A percentile compares a stretch with the other conserved stretches of the same genome.
phyloP scores from a whole-genome alignment of 1,284 basidiomycete genomes.

The Blastosporella zonata region DNA sequence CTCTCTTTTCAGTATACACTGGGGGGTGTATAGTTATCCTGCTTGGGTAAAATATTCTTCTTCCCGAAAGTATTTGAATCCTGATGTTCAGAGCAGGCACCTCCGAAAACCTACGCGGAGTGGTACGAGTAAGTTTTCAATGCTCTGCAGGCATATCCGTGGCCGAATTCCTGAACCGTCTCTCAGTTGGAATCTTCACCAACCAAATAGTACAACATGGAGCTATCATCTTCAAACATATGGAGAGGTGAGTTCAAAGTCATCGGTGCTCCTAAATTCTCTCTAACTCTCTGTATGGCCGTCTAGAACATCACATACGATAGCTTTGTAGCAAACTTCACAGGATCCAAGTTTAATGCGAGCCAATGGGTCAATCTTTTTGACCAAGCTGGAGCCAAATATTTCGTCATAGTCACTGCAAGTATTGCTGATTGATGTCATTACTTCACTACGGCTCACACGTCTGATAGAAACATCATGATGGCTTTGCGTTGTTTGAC shows the following conservation, averaged over 20 bases:
- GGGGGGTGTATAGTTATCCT: slow-evolving; percentile 55
- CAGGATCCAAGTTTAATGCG: slow-evolving; percentile 49
- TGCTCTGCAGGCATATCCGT: neutral
- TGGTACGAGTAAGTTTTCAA: slow-evolving; percentile 48
- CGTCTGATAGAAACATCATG: slow-evolving; percentile 41
- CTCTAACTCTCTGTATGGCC: neutral
- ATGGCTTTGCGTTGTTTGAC: slow-evolving; percentile 53
- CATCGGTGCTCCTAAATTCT: neutral
- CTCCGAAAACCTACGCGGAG: slow-evolving; percentile 45
- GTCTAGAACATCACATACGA: slow-evolving; percentile 49
- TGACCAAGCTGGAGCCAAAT: slow-evolving; percentile 54
- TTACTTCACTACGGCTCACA: neutral
- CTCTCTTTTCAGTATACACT: slow-evolving; percentile 42
- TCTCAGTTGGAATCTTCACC: slow-evolving; percentile 40
- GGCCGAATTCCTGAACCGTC: neutral
- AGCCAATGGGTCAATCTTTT: slow-evolving; percentile 54
- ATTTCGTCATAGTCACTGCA: slow-evolving; percentile 58
- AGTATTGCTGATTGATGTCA: slow-evolving; percentile 11
- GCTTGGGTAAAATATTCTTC: slow-evolving; percentile 36
- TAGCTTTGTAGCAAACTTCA: slow-evolving; percentile 55
- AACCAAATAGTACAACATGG: slow-evolving; percentile 39
- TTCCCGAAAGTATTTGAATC: neutral
- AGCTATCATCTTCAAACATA: slow-evolving; percentile 48
- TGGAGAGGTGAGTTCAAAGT: slow-evolving; percentile 35
- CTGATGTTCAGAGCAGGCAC: slow-evolving; percentile 27